These are phyloP conservation scores for Dryadomyces quercivorus DNA, from an alignment of 2,329 filamentous ascomycete species.

Conservation along the genomic window DNA sequence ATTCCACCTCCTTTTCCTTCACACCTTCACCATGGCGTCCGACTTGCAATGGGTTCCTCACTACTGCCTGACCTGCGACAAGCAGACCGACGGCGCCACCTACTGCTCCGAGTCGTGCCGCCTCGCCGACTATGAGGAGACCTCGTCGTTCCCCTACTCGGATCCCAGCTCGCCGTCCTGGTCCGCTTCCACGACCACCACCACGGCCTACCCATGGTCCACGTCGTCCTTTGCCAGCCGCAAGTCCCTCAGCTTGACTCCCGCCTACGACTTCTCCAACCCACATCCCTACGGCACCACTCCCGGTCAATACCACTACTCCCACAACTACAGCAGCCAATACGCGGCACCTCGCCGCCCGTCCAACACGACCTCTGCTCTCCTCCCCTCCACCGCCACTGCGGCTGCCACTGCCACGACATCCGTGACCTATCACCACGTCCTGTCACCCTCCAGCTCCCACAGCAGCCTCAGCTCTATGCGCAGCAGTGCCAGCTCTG, in stretches of 20 bases:
- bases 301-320: conserved; percentile 15
- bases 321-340: conserved; percentile 17
- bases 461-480: conserved; percentile 76
- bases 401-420: conserved; percentile 2
- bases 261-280: conserved; percentile 63
- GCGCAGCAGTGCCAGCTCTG: conserved; percentile 38
- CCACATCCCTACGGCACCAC: conserved; percentile 44
- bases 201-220: conserved; percentile 38
- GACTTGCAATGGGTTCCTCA: conserved; percentile 65
- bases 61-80: conserved; percentile 90
- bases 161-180: conserved; percentile 45
- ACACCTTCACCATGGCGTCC: conserved; percentile 31
- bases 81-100: conserved; percentile 66
- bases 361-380: conserved; percentile 4
- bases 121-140: conserved; percentile 74
- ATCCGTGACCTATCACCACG: conserved; percentile 24
- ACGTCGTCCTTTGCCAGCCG: conserved; percentile 18
- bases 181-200: conserved; percentile 12
- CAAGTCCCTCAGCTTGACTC: conserved; percentile 54
- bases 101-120: conserved; percentile 93
- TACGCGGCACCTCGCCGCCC: conserved; percentile 12
- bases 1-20: not conserved
- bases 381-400: conserved; percentile 9
- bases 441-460: conserved; percentile 61
- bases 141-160: conserved; percentile 39